These are phyloP conservation scores for Vinca minor DNA, from an alignment of 257 asterid genomes.

Conservation along the genomic window DNA sequence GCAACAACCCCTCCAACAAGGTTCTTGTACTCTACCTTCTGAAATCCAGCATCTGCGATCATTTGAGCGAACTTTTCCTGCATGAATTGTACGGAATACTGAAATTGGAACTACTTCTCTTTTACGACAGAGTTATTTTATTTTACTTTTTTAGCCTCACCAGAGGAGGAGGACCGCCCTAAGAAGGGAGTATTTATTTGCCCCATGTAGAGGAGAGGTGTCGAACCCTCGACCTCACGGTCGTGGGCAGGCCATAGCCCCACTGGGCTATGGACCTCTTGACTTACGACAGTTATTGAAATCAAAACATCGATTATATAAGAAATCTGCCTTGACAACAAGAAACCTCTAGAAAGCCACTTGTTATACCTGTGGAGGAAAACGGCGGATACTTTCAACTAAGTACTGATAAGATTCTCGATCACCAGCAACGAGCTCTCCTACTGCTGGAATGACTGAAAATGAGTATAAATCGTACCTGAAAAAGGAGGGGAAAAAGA, in stretches of 20 bases:
- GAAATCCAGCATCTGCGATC: conserved; percentile 88
- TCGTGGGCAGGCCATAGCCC: too few species aligned
- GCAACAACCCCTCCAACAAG: conserved; percentile 95
- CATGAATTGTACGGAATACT: conserved; percentile 6
- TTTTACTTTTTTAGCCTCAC: too few species aligned
- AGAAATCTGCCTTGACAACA: neutral
- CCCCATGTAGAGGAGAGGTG: too few species aligned
- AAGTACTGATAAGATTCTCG: conserved; percentile 78
- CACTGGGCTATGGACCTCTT: too few species aligned
- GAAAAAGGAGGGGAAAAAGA: conserved; percentile 20
- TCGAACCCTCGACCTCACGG: too few species aligned
- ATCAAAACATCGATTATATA: neutral
- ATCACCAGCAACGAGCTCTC: conserved; percentile 81
- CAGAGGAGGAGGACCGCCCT: too few species aligned
- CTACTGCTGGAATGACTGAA: conserved; percentile 76
- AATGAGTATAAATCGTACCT: conserved; percentile 91
- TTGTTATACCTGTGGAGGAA: conserved; percentile 67
- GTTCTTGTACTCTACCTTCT: conserved; percentile 87
- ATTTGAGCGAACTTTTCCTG: conserved; percentile 78
- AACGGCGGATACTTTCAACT: conserved; percentile 83
- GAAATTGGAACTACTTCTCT: neutral
- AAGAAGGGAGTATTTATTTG: too few species aligned
- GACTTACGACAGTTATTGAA: neutral
- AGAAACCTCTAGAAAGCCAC: conserved; percentile 2
- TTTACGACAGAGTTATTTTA: too few species aligned